Evolutionary conservation across 2,329 filamentous ascomycete species (phyloP).

Genomic region (Cordyceps pruinosa): DNA sequence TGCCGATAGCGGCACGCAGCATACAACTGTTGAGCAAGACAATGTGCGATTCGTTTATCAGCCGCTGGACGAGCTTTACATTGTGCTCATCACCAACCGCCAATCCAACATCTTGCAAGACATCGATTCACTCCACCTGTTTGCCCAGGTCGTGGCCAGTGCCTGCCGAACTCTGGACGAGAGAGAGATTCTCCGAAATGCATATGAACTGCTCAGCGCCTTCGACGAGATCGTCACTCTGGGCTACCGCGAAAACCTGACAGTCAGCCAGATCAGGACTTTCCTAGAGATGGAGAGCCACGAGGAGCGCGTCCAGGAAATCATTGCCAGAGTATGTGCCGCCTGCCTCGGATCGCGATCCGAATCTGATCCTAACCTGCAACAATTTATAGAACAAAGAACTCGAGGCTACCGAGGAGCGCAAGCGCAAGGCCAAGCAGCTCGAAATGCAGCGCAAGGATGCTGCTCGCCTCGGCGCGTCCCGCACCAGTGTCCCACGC

Average conservation of each 20-base stretch:
- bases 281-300: slow-evolving; percentile 99
- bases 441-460: slow-evolving; percentile 98
- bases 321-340: slow-evolving; percentile 71
- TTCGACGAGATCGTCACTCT: slow-evolving; percentile 96
- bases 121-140: slow-evolving; percentile 95
- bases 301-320: slow-evolving; percentile 97
- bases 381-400: slow-evolving; percentile 77
- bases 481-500: slow-evolving; percentile 59
- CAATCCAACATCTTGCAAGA: slow-evolving; percentile 99
- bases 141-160: slow-evolving; percentile 93
- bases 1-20: slow-evolving; percentile 89
- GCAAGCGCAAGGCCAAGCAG: slow-evolving; percentile 97
- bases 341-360: not conserved
- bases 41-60: slow-evolving; percentile 99
- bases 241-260: slow-evolving; percentile 93
- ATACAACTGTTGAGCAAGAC: slow-evolving; percentile 97
- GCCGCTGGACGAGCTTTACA: slow-evolving; percentile 97
- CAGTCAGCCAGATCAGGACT: slow-evolving; percentile 95
- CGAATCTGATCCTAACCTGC: slow-evolving; percentile 18
- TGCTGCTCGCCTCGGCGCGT: slow-evolving; percentile 69
- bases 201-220: slow-evolving; percentile 90
- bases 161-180: slow-evolving; percentile 96
- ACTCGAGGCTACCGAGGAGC: slow-evolving; percentile 93
- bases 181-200: slow-evolving; percentile 88
- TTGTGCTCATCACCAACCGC: slow-evolving; percentile 98